A percentile compares a stretch with the other conserved stretches of the same genome.
Evolutionary conservation across 352 stramenopile species (phyloP).

Genomic region (Phytophthora pseudosyringae): DNA sequence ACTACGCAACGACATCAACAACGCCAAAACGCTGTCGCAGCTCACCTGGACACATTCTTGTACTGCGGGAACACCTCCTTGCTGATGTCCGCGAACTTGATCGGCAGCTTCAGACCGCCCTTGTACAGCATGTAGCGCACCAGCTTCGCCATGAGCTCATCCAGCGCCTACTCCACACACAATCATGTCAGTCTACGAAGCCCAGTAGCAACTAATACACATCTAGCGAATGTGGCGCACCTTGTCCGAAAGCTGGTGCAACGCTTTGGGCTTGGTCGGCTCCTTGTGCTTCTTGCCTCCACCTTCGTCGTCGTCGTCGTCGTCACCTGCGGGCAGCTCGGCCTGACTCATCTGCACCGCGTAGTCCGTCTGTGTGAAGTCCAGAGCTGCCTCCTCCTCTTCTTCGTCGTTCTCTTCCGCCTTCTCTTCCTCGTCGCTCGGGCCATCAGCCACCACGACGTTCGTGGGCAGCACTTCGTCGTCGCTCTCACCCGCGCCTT

Average conservation of each 20-base stretch:
- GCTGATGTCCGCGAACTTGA: constrained; percentile 84
- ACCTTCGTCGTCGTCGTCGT: constrained; percentile 43
- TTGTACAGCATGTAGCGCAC: constrained; percentile 91
- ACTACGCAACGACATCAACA: background rate
- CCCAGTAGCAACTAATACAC: background rate
- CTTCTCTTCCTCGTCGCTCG: constrained; percentile 33
- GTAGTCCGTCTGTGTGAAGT: constrained; percentile 87
- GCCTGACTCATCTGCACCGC: constrained; percentile 57
- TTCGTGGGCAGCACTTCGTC: constrained; percentile 36
- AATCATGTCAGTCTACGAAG: constrained; percentile 5
- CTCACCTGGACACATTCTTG: constrained; percentile 75
- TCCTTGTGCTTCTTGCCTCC: constrained; percentile 42
- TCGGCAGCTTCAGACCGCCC: constrained; percentile 72
- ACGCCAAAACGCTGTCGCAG: background rate
- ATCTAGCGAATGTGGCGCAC: constrained; percentile 13
- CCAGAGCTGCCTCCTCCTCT: constrained; percentile 51
- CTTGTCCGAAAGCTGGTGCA: constrained; percentile 65
- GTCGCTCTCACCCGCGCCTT: constrained; percentile 42
- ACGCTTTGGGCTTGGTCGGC: constrained; percentile 42
- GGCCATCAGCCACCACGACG: constrained; percentile 31
- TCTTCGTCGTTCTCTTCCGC: constrained; percentile 44
- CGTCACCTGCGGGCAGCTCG: constrained; percentile 29
- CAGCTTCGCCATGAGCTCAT: constrained; percentile 76
- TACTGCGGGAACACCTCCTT: constrained; percentile 85
- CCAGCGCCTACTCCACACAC: constrained; percentile 48